phyloP scores from a whole-genome alignment of 208 protist genomes.

The Zelonia costaricensis region DNA sequence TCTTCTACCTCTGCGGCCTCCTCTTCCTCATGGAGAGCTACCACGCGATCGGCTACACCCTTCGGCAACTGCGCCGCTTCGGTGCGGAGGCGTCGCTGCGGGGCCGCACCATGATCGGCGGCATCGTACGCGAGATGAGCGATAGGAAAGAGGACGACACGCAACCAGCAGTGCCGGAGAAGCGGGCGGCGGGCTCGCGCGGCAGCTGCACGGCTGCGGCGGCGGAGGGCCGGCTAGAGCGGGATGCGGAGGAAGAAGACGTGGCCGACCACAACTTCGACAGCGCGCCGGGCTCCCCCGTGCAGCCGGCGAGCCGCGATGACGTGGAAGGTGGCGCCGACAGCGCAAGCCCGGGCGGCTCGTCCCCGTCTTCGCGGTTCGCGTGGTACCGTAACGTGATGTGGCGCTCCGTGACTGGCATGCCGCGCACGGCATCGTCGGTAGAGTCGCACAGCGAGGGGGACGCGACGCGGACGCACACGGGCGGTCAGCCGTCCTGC shows the following conservation, averaged over 20 bases:
- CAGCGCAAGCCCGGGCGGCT: too few relatives aligned
- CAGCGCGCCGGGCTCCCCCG: neutral
- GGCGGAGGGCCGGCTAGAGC: too few relatives aligned
- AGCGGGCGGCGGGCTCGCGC: too few relatives aligned
- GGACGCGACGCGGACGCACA: neutral
- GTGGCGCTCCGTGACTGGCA: neutral
- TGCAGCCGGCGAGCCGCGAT: neutral
- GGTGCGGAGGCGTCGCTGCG: constrained; percentile 7
- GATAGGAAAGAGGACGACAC: neutral
- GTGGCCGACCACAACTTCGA: neutral
- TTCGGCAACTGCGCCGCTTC: constrained; percentile 24
- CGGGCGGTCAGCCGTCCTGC: neutral
- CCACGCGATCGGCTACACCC: constrained; percentile 16
- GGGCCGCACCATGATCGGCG: neutral
- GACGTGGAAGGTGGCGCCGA: too few relatives aligned
- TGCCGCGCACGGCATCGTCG: neutral
- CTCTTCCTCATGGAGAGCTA: constrained; percentile 24
- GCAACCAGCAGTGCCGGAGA: neutral
- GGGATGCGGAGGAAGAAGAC: neutral
- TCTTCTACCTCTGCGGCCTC: constrained; percentile 2
- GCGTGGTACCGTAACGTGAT: neutral
- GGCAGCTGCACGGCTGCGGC: too few relatives aligned
- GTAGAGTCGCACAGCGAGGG: neutral
- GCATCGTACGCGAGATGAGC: neutral
- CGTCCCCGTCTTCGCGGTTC: neutral